Percentiles rank a stretch among this genome's conserved stretches.
These are phyloP conservation scores for Colletotrichum phormii DNA, from an alignment of 2,329 filamentous ascomycete species.

Conservation along the genomic window DNA sequence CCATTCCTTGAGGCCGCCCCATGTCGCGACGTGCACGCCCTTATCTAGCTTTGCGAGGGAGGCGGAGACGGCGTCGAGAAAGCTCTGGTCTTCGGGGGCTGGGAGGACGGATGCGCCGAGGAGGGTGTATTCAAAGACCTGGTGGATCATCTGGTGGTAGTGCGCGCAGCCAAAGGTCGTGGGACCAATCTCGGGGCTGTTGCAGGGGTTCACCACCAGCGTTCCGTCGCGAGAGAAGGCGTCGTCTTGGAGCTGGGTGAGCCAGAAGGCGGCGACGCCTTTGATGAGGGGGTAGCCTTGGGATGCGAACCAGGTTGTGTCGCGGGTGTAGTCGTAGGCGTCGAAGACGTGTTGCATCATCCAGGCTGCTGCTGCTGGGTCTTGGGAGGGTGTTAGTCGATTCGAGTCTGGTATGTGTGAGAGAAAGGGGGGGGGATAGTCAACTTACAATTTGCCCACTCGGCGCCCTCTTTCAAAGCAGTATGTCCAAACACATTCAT, in stretches of 20 bases:
- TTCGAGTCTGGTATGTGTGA: not conserved
- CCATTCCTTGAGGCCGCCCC: constrained; percentile 50
- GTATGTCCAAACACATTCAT: constrained; percentile 71
- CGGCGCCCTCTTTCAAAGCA: constrained; percentile 47
- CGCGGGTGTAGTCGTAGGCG: constrained; percentile 64
- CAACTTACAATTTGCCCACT: constrained; percentile 48
- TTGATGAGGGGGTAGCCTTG: constrained; percentile 66
- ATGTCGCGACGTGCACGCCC: constrained; percentile 44
- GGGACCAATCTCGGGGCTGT: constrained; percentile 67
- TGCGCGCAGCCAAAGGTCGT: constrained; percentile 66
- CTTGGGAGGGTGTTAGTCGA: constrained; percentile 45
- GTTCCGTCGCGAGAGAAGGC: constrained; percentile 60
- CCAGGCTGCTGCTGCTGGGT: constrained; percentile 65
- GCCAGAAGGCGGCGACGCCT: constrained; percentile 66
- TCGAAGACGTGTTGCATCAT: constrained; percentile 71
- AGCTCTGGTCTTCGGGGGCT: constrained; percentile 37
- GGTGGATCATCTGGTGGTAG: constrained; percentile 63
- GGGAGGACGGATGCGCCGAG: constrained; percentile 39
- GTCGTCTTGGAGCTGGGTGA: constrained; percentile 64
- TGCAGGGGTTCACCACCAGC: constrained; percentile 68
- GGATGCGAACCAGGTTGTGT: constrained; percentile 57
- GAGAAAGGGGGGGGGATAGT: not conserved
- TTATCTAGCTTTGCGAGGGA: constrained; percentile 50
- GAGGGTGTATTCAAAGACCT: constrained; percentile 53
- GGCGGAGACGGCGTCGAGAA: constrained; percentile 51